Conservation (phyloP, 2,329 filamentous ascomycete genomes). For the Paecilomyces fulvus region DNA sequence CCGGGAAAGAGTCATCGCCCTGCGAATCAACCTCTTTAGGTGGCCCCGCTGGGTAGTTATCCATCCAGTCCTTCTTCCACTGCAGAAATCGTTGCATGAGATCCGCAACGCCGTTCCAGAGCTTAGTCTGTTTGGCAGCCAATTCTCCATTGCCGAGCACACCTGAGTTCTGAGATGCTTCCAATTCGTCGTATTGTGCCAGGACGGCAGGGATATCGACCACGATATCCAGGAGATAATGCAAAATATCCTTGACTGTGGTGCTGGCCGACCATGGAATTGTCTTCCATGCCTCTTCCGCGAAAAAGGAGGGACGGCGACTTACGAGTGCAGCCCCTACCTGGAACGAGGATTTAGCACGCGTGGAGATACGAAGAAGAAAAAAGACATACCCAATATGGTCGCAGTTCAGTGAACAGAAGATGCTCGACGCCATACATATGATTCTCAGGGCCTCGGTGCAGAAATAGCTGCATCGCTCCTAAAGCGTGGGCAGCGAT, state of each 20-base stretch:
- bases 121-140: constrained; percentile 20
- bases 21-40: constrained; percentile 15
- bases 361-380: neutral
- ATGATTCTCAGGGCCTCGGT: constrained; percentile 32
- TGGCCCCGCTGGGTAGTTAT: constrained; percentile 22
- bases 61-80: constrained; percentile 24
- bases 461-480: constrained; percentile 28
- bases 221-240: constrained; percentile 28
- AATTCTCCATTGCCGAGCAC: constrained; percentile 22
- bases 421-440: constrained; percentile 32
- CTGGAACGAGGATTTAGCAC: constrained; percentile 10
- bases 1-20: constrained; percentile 20
- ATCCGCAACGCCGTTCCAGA: constrained; percentile 28
- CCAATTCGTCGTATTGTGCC: constrained; percentile 22
- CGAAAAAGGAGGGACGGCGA: constrained; percentile 27
- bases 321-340: constrained; percentile 21
- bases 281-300: constrained; percentile 30
- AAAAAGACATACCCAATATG: constrained; percentile 25
- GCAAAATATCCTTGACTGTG: constrained; percentile 27
- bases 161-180: constrained; percentile 13
- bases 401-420: constrained; percentile 29
- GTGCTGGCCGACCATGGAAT: constrained; percentile 31
- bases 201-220: constrained; percentile 26
- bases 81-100: constrained; percentile 21
- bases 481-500: constrained; percentile 26